These are phyloP conservation scores for Ambrosia hybrid DNA, from an alignment of 140 eudicot species.

Conservation along the genomic window DNA sequence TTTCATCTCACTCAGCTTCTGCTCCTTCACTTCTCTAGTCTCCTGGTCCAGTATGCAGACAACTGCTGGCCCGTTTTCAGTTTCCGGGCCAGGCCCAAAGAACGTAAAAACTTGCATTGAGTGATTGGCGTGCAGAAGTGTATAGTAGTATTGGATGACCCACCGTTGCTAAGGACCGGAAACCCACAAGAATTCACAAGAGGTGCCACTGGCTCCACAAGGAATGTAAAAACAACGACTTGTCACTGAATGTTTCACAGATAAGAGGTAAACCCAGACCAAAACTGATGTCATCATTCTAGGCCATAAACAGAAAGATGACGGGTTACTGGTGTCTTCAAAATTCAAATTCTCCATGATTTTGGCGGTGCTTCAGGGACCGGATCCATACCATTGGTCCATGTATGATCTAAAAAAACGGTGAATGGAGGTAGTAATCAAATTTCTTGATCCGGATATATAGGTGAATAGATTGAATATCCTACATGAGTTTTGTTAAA, in stretches of 20 bases:
- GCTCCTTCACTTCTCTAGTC: constrained; percentile 28
- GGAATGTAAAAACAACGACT: constrained; percentile 73
- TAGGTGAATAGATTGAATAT: neutral
- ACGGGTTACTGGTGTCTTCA: constrained; percentile 23
- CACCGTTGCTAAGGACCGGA: constrained; percentile 57
- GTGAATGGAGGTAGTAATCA: neutral
- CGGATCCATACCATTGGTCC: constrained; percentile 39
- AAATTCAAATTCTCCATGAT: constrained; percentile 20
- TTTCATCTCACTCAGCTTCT: constrained; percentile 33
- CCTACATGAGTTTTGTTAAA: constrained; percentile 4
- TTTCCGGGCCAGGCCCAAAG: constrained; percentile 39
- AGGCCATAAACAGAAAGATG: constrained; percentile 39
- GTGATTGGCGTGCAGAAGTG: constrained; percentile 55
- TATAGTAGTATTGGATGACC: constrained; percentile 34
- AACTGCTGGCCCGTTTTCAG: constrained; percentile 28
- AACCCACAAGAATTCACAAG: constrained; percentile 48
- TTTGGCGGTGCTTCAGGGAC: constrained; percentile 2
- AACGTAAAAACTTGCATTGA: constrained; percentile 71
- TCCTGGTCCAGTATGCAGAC: constrained; percentile 25
- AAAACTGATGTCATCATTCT: constrained; percentile 62
- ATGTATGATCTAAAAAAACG: constrained; percentile 51
- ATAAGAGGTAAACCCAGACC: constrained; percentile 48
- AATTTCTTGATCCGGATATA: neutral
- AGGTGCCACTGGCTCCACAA: constrained; percentile 47
- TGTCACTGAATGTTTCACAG: constrained; percentile 43